Percentiles rank a stretch among this genome's conserved stretches.
phyloP scores from a whole-genome alignment of 805 yeast genomes.

The Candida rishiriensis region DNA sequence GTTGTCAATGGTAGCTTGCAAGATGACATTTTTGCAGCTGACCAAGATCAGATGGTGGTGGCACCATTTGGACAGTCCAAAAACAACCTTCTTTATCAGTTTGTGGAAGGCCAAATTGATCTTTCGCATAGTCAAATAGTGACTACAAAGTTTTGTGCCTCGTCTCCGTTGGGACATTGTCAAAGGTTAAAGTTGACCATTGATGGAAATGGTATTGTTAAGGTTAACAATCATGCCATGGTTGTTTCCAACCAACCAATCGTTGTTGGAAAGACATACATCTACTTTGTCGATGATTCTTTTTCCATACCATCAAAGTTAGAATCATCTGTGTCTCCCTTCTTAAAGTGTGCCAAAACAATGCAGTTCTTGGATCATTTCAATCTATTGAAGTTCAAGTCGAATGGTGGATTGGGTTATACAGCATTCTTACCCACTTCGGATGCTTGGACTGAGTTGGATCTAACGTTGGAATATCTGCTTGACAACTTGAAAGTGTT shows the following conservation, averaged over 20 bases:
- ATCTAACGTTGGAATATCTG: constrained; percentile 56
- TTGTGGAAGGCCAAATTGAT: constrained; percentile 43
- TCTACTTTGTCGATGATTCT: constrained; percentile 60
- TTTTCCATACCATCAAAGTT: constrained; percentile 61
- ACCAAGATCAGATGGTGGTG: constrained; percentile 35
- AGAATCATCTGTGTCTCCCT: constrained; percentile 60
- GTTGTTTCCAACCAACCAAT: constrained; percentile 39
- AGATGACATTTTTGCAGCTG: too few species aligned
- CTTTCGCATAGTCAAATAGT: constrained; percentile 37
- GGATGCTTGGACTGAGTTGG: constrained; percentile 62
- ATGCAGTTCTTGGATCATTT: constrained; percentile 51
- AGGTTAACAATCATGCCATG: constrained; percentile 53
- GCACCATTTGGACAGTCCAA: constrained; percentile 19
- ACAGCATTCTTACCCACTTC: constrained; percentile 77
- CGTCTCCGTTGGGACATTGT: constrained; percentile 60
- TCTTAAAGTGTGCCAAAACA: constrained; percentile 60
- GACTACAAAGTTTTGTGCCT: constrained; percentile 46
- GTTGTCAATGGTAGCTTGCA: constrained; percentile 24
- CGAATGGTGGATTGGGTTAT: constrained; percentile 56
- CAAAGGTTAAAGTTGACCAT: constrained; percentile 49
- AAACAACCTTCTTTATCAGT: constrained; percentile 55
- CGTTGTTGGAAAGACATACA: constrained; percentile 57
- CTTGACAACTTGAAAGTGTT: constrained; percentile 48
- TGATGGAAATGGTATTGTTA: constrained; percentile 25
- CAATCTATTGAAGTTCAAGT: constrained; percentile 43